These are phyloP conservation scores for Wickerhamomyces sp. DNA, from an alignment of 1,139 yeast species.

Conservation along the genomic window DNA sequence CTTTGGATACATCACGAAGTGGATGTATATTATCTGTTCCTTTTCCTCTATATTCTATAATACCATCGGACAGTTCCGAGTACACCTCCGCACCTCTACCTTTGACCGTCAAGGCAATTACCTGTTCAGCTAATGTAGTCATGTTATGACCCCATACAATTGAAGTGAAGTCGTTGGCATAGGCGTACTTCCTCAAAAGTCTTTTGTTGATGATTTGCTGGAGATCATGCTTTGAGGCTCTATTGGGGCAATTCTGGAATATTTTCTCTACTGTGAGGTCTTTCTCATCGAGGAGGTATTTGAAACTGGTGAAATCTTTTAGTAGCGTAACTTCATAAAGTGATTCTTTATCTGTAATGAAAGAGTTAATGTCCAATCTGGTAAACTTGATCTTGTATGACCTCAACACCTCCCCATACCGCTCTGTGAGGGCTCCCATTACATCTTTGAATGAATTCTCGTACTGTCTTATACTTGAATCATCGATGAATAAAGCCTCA, in stretches of 20 bases:
- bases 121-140: conserved; percentile 78
- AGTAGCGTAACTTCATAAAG: conserved; percentile 7
- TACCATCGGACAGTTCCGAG: conserved; percentile 42
- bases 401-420: conserved; percentile 17
- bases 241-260: conserved; percentile 35
- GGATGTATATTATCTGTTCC: conserved; percentile 54
- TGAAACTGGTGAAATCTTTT: conserved; percentile 9
- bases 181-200: conserved; percentile 45
- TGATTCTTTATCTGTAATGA: conserved; percentile 4
- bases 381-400: conserved; percentile 19
- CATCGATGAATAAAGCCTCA: conserved; percentile 49
- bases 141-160: conserved; percentile 73
- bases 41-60: conserved; percentile 27
- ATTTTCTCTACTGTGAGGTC: conserved; percentile 17
- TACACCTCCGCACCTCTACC: conserved; percentile 80
- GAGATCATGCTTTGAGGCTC: conserved; percentile 62
- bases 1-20: conserved; percentile 62
- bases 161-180: conserved; percentile 41
- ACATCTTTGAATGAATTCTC: conserved; percentile 12
- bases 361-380: conserved; percentile 14
- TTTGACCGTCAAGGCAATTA: conserved; percentile 76
- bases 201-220: conserved; percentile 43
- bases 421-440: conserved; percentile 20
- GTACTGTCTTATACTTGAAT: conserved; percentile 23
- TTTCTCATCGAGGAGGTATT: conserved; percentile 3